Conservation (phyloP, 2,329 filamentous ascomycete genomes). For the Clonostachys chloroleuca region DNA sequence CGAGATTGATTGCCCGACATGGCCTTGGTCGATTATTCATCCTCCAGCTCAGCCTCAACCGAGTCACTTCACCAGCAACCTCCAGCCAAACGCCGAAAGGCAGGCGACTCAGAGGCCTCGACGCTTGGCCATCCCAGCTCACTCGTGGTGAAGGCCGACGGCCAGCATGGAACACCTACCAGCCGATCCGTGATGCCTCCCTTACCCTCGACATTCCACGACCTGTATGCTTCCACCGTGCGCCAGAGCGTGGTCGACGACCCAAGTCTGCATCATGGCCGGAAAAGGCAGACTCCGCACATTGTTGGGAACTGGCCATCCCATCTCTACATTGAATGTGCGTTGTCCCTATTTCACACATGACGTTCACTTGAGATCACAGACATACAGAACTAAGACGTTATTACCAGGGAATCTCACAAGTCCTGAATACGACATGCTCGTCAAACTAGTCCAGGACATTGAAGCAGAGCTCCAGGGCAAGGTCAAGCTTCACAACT, state of each 20-base stretch:
- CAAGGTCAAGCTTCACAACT: constrained; percentile 51
- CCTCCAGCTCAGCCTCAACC: constrained; percentile 26
- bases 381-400: constrained; percentile 4
- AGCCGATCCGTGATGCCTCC: constrained; percentile 52
- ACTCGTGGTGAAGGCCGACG: not conserved
- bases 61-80: constrained; percentile 1
- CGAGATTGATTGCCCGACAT: constrained; percentile 24
- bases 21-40: constrained; percentile 64
- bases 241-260: constrained; percentile 77
- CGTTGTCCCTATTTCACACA: constrained; percentile 20
- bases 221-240: constrained; percentile 81
- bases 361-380: constrained; percentile 3
- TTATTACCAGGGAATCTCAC: constrained; percentile 47
- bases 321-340: constrained; percentile 92
- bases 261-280: constrained; percentile 78
- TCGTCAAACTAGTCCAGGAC: constrained; percentile 35
- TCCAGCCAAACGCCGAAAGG: not conserved
- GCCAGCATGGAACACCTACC: constrained; percentile 1
- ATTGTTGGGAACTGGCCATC: constrained; percentile 88
- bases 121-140: not conserved
- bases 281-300: constrained; percentile 79
- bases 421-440: constrained; percentile 35
- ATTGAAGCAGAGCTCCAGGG: constrained; percentile 24
- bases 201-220: constrained; percentile 76
- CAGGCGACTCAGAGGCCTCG: not conserved